These are phyloP conservation scores for Scenedesmus sp. DNA, from an alignment of 163 green algal genomes.

Conservation along the genomic window DNA sequence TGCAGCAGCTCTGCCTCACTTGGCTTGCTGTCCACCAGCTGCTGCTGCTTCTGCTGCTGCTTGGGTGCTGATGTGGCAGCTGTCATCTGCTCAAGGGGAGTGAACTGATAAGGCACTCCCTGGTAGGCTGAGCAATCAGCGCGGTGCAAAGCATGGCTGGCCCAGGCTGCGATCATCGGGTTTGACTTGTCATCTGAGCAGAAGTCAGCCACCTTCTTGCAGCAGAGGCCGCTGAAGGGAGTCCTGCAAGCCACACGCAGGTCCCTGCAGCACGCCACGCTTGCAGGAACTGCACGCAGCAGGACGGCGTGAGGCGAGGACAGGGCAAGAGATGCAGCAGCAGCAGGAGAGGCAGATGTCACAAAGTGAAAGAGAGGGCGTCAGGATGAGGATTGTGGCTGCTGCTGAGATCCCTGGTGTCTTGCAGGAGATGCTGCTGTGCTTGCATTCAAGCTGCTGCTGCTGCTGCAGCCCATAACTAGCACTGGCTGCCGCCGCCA, in stretches of 20 bases:
- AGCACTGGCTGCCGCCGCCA: too few relatives aligned
- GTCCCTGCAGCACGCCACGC: slow-evolving; percentile 48
- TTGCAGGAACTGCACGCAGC: neutral
- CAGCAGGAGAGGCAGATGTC: neutral
- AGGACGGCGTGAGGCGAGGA: neutral
- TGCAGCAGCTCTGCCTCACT: slow-evolving; percentile 19
- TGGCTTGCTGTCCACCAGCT: slow-evolving; percentile 4
- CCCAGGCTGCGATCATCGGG: slow-evolving; percentile 35
- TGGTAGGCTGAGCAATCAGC: slow-evolving; percentile 36
- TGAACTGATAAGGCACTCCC: slow-evolving; percentile 36
- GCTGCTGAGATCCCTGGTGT: too few relatives aligned
- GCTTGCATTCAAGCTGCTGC: too few relatives aligned
- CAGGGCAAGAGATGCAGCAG: neutral
- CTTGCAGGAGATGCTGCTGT: too few relatives aligned
- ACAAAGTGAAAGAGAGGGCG: neutral
- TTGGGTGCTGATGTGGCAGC: neutral
- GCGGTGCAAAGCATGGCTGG: slow-evolving; percentile 17
- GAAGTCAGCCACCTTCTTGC: slow-evolving; percentile 41
- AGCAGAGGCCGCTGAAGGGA: slow-evolving; percentile 45
- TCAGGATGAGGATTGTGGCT: too few relatives aligned
- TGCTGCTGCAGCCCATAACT: too few relatives aligned
- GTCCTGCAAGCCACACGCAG: slow-evolving; percentile 39
- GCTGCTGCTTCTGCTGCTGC: neutral
- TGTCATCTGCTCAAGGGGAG: neutral
- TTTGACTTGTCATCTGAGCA: slow-evolving; percentile 32